Percentiles rank a stretch among this genome's conserved stretches.
phyloP scores from a whole-genome alignment of 345 rosid genomes.

The Lumnitzera littorea region DNA sequence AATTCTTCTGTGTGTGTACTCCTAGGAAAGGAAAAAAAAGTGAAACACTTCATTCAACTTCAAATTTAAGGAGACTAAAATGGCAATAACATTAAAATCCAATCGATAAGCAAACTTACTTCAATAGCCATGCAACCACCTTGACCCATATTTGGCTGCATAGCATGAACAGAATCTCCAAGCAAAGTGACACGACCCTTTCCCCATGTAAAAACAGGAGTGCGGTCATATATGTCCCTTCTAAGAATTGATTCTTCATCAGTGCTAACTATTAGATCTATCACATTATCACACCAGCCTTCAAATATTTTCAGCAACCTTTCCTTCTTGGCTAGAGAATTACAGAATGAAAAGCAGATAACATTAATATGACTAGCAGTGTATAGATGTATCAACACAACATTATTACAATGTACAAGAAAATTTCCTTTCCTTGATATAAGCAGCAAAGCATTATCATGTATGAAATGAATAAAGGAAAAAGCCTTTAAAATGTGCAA shows the following conservation, averaged over 20 bases:
- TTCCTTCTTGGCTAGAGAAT: conserved; percentile 55
- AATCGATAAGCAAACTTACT: conserved; percentile 27
- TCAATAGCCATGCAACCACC: conserved; percentile 99
- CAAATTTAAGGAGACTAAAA: too few relatives aligned
- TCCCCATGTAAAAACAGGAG: conserved; percentile 74
- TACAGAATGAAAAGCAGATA: neutral
- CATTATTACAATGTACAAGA: too few relatives aligned
- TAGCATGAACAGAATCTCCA: conserved; percentile 91
- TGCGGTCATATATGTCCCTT: conserved; percentile 82
- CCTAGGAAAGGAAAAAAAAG: too few relatives aligned
- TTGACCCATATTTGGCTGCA: conserved; percentile 97
- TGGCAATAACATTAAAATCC: neutral
- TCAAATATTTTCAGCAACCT: conserved; percentile 76
- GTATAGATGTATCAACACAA: too few relatives aligned
- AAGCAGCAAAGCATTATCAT: too few relatives aligned
- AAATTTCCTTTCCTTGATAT: too few relatives aligned
- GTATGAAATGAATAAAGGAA: too few relatives aligned
- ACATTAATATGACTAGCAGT: neutral
- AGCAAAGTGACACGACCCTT: conserved; percentile 86
- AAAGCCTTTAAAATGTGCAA: too few relatives aligned
- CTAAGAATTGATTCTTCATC: conserved; percentile 76
- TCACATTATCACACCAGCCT: conserved; percentile 90
- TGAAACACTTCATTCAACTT: too few relatives aligned
- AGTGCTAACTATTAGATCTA: conserved; percentile 64
- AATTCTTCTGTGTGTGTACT: too few relatives aligned